Evolutionary conservation across 116 monocot species (phyloP), one percentile per base, ranked within the genome.

Genomic region (Zostera marina): DNA sequence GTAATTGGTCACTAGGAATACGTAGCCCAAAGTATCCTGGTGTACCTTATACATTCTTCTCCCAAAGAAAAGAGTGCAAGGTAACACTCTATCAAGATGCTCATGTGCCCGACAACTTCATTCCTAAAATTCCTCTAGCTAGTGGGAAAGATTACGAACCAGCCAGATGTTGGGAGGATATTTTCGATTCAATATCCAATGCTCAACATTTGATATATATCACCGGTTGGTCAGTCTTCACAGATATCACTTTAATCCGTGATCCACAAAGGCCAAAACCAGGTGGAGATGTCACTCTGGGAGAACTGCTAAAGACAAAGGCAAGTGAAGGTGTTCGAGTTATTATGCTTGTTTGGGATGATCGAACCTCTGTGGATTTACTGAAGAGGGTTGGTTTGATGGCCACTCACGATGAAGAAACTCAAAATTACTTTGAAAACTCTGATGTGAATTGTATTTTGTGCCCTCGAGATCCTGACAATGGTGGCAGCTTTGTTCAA

Each of bases 321-420:
- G 77, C 81, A 17, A 17, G 55, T 26, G 74, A 82, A 46, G 81
- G 81, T 21, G 77, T 82, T n/a, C 59, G 71, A 22, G 77, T 82
- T 14, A 62, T 77, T 60, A 63, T 82, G 71, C 69, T 82, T 44
- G 81, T 82, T 45, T 82, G 81, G 81, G 74, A 82, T 62, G 81
- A 82, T 47, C 63, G 81, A 47, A 82, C 81, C 10, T 82, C 81
- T 40, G 55, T 77, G 8, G 71, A 61, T 0, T 44, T 77, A 38
- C 55, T 82, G 15, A 77, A 65, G 70, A 74, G 67, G 71, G 81
- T 77, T 44, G 81, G 81, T 11, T 53, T 82, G 56, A 82, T 82
- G 81, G 81, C 71, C n/a, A 82, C 81, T 22, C 81, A 82, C 64
- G 81, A 82, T 53, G 71, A 82, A 56, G 77, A 82, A 65, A 82